Evolutionary conservation across 257 asterid genomes (phyloP).

Genomic region (Lithospermum erythrorhizon): DNA sequence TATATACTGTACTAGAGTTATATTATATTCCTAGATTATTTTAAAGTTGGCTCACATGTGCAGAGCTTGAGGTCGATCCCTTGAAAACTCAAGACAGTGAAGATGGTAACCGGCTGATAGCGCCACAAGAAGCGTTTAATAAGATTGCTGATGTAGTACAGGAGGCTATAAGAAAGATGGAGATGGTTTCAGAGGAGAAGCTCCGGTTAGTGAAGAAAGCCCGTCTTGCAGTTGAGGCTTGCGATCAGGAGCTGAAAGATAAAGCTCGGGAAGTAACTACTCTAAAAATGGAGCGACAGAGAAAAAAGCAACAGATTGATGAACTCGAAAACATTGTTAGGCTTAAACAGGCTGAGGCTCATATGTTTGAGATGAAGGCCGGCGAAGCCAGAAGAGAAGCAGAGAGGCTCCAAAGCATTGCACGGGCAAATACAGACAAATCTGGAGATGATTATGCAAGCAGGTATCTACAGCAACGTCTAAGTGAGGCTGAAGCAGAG

Average conservation of each 20-base stretch:
- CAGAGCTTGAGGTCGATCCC: conserved; percentile 72
- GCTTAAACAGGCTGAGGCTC: conserved; percentile 87
- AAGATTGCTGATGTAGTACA: conserved; percentile 87
- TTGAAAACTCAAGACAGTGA: conserved; percentile 51
- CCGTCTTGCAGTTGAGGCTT: conserved; percentile 62
- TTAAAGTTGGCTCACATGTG: neutral
- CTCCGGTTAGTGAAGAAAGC: conserved; percentile 78
- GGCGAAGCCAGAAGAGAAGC: conserved; percentile 89
- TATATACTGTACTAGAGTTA: neutral
- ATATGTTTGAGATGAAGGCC: conserved; percentile 86
- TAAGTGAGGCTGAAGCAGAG: conserved; percentile 96
- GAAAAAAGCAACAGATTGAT: conserved; percentile 69
- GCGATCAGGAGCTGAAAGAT: conserved; percentile 88
- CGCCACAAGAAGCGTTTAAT: conserved; percentile 88
- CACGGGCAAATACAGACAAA: conserved; percentile 75
- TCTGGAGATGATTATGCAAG: conserved; percentile 85
- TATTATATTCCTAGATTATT: neutral
- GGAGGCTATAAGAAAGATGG: conserved; percentile 93
- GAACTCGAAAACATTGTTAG: conserved; percentile 81
- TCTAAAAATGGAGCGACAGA: conserved; percentile 73
- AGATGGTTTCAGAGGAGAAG: conserved; percentile 78
- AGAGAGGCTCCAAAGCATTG: conserved; percentile 76
- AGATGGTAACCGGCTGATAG: conserved; percentile 50
- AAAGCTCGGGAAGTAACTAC: conserved; percentile 68
- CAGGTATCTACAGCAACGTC: conserved; percentile 77